A percentile compares a stretch with the other conserved stretches of the same genome.
These are phyloP conservation scores for Chimonanthus salicifolius DNA, from an alignment of 164 flowering plant genomes.

Conservation along the genomic window DNA sequence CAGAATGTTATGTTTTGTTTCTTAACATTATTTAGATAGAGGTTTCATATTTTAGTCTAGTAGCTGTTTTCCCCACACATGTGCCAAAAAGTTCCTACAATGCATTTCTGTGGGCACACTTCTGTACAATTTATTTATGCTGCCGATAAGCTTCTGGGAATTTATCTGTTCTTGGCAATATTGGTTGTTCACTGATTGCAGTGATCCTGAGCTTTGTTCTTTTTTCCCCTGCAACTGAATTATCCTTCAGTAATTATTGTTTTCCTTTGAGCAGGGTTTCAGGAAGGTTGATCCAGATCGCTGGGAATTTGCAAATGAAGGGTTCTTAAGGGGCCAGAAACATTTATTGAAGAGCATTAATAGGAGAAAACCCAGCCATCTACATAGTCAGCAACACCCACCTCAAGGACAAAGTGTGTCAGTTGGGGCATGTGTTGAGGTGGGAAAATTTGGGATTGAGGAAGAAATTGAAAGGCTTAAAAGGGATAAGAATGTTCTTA, in stretches of 20 bases:
- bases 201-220: no score
- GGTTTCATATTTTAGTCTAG: no score
- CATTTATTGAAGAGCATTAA: constrained; percentile 66
- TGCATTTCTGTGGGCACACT: no score
- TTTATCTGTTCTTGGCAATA: no score
- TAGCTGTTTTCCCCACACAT: no score
- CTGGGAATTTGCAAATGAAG: constrained; percentile 98
- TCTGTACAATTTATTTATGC: no score
- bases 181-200: no score
- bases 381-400: constrained; percentile 50
- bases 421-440: constrained; percentile 93
- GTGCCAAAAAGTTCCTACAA: no score
- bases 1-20: no score
- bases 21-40: no score
- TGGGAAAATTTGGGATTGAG: constrained; percentile 93
- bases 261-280: constrained; percentile 55
- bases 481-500: constrained; percentile 89
- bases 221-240: no score
- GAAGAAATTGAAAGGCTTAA: constrained; percentile 93
- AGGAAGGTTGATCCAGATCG: constrained; percentile 95
- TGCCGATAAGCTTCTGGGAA: no score
- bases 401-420: constrained; percentile 56
- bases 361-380: constrained; percentile 66
- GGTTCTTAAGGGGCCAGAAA: constrained; percentile 82
- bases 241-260: not conserved